Base-by-base conservation (phyloP, 306 rosid genomes). In the Gleditsia sinensis region DNA sequence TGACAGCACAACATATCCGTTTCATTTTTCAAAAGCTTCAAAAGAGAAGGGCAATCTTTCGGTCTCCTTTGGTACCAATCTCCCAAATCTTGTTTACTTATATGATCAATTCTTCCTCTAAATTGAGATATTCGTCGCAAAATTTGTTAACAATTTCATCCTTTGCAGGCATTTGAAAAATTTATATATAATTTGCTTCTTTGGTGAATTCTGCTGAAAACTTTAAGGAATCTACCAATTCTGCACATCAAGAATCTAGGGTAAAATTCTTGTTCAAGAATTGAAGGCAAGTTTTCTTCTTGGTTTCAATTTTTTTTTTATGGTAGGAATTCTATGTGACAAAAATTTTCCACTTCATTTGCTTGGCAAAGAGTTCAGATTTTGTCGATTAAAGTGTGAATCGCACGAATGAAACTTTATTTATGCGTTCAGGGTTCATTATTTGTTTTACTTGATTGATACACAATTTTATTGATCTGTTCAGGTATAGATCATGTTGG, bases 381-480 rank as follows among this genome's bases (percentile, higher is more conserved):
- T 51, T 13, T 14, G 28, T 11, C 3, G 1, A 61, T 48, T 9
- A 28, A 32, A 59, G 58, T 46, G 33, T 46, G 49, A 46, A 48
- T 60, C 25, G 16, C 50, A 21, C 3, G 16, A 34, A 74, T 13
- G 71, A 4, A 9, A 4, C 37, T 34, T 48, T 14, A 16, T 21
- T 72, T 28, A 21, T 16, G 71, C 30, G 21, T 23, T 3, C 39
- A 32, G 48, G 49, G 23, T 58, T 62, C 48, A 30, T 60, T 48
- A 33, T 30, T 50, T 34, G 25, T 32, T 60, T 73, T 73, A 17
- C 50, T 46, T 73, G 69, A 46, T 73, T 72, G 59, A 72, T 43
- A n/a, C 39, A 36, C 32, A 20, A 20, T 5, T 34, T 53, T 34
- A 9, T 9, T 14, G 16, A 36, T 34, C 19, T 12, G 21, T 32